These are phyloP conservation scores for Abortiporus biennis DNA, from an alignment of 1,284 basidiomycete genomes.

Conservation along the genomic window DNA sequence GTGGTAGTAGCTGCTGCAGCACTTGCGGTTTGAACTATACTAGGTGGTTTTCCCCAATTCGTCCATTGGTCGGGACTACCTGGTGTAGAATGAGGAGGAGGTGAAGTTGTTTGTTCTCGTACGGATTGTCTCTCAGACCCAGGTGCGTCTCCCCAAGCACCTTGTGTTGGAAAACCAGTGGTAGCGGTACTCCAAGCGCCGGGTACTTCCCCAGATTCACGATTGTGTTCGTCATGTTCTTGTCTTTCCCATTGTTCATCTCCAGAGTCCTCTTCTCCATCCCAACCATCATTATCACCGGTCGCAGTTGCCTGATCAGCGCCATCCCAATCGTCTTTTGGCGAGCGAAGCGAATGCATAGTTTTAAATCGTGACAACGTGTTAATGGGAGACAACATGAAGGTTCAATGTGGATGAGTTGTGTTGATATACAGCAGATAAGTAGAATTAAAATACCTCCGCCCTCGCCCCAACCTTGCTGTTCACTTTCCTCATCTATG, in stretches of 20 bases:
- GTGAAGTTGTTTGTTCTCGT: no score
- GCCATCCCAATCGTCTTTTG: not conserved
- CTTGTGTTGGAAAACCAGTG: not conserved
- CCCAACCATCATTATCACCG: not conserved
- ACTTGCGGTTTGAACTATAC: not conserved
- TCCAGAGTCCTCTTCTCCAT: not conserved
- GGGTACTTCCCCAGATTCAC: not conserved
- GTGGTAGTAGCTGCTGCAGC: not conserved
- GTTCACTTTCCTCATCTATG: no score
- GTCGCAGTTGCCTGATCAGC: not conserved
- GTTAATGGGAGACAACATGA: no score
- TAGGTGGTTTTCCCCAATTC: not conserved
- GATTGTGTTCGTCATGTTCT: not conserved
- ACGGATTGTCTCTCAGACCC: no score
- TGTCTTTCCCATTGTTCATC: not conserved
- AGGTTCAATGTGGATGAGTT: not conserved
- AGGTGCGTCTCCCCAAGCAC: no score
- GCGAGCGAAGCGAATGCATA: not conserved
- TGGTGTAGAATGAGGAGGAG: not conserved
- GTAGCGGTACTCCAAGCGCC: not conserved
- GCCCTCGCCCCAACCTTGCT: no score
- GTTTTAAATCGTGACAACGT: not conserved
- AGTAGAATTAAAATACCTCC: not conserved
- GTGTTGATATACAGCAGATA: not conserved
- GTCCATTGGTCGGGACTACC: not conserved